Conservation (phyloP, 805 yeast species). For the Candida succiphila region DNA sequence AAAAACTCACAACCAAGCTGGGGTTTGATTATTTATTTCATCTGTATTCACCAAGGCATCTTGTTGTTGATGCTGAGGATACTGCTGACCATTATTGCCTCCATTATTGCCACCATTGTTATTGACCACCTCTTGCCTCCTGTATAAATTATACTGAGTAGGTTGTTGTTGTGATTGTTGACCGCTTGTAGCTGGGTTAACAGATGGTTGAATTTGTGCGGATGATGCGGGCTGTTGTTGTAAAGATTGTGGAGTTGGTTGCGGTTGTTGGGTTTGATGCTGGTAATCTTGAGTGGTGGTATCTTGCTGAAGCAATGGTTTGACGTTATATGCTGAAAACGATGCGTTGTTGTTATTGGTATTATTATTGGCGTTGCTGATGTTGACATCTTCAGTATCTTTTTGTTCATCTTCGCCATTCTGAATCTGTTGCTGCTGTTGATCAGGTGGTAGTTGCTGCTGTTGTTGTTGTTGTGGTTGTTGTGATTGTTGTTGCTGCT, state of each 20-base stretch:
- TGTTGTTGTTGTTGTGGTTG: conserved; percentile 12
- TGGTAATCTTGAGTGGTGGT: conserved; percentile 6
- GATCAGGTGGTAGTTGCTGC: conserved; percentile 23
- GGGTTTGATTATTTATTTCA: too few species aligned
- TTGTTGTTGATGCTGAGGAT: conserved; percentile 4
- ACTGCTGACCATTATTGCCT: conserved; percentile 2
- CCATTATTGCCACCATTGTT: background rate
- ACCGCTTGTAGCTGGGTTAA: background rate
- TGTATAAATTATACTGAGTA: background rate
- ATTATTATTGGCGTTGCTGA: conserved; percentile 12
- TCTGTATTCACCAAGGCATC: conserved; percentile 1
- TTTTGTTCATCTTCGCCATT: conserved; percentile 2
- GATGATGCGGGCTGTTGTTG: conserved; percentile 5
- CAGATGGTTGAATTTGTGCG: too few species aligned
- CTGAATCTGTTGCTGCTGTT: conserved; percentile 10
- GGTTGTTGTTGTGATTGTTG: conserved; percentile 2
- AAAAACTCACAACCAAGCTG: conserved; percentile 1
- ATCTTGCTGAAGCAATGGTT: conserved; percentile 9
- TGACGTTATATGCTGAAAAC: conserved; percentile 5
- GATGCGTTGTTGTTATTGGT: conserved; percentile 14
- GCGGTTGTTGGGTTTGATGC: conserved; percentile 1
- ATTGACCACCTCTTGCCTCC: too few species aligned
- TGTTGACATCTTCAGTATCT: conserved; percentile 10
- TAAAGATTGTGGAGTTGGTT: background rate
- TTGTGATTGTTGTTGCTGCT: conserved; percentile 13